A percentile compares a stretch with the other conserved stretches of the same genome.
Conservation (phyloP, 2,329 filamentous ascomycete species). For the Hirsutella minnesotensis region DNA sequence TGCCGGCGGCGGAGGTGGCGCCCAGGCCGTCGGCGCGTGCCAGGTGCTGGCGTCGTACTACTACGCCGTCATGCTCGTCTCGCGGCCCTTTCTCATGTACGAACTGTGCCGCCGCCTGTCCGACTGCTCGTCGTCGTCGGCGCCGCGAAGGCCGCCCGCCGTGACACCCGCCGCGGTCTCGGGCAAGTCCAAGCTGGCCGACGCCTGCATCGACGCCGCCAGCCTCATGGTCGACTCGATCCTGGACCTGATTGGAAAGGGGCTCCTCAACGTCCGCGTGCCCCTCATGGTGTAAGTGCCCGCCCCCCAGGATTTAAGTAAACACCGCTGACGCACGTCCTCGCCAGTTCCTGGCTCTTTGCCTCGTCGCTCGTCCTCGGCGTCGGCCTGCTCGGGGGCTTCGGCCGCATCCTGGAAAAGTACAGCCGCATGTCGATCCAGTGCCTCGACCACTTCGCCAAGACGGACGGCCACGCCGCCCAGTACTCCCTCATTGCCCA, state of each 20-base stretch:
- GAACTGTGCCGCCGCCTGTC: slow-evolving; percentile 35
- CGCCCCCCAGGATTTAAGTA: too few relatives aligned
- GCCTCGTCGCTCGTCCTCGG: slow-evolving; percentile 40
- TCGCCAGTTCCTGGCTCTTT: slow-evolving; percentile 38
- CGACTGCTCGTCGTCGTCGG: slow-evolving; percentile 14
- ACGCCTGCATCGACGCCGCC: slow-evolving; percentile 43
- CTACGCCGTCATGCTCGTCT: slow-evolving; percentile 45
- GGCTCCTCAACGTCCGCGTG: slow-evolving; percentile 29
- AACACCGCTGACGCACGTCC: too few relatives aligned
- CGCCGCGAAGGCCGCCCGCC: too few relatives aligned
- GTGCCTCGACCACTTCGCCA: slow-evolving; percentile 36
- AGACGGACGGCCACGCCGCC: slow-evolving; percentile 34
- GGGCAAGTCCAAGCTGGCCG: slow-evolving; percentile 37
- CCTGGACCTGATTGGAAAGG: slow-evolving; percentile 29
- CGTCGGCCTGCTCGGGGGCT: slow-evolving; percentile 36
- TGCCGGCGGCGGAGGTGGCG: background rate
- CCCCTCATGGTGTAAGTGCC: slow-evolving; percentile 37
- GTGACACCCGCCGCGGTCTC: slow-evolving; percentile 19
- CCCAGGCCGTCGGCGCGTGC: slow-evolving; percentile 32
- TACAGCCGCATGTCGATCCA: slow-evolving; percentile 34
- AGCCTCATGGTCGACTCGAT: slow-evolving; percentile 40
- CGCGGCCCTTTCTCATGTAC: slow-evolving; percentile 43
- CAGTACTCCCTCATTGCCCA: slow-evolving; percentile 43
- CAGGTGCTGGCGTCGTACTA: slow-evolving; percentile 42
- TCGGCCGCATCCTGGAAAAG: slow-evolving; percentile 39